Evolutionary conservation across 345 rosid species (phyloP).

Genomic region (Carallia pectinifolia): DNA sequence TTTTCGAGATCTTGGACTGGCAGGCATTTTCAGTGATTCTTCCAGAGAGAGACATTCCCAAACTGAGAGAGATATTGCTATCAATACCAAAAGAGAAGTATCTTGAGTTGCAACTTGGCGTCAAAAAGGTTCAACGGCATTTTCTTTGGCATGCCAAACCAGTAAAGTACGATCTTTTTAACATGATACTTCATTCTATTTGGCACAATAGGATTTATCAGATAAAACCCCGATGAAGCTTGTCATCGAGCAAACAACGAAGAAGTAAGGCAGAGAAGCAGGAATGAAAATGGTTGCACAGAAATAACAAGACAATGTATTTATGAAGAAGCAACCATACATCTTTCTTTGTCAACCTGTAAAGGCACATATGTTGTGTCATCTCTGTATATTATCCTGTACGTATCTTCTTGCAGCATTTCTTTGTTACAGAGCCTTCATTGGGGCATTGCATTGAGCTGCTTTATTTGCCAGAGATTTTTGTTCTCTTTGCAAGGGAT

Average conservation of each 20-base stretch:
- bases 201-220: constrained; percentile 89
- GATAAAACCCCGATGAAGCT: constrained; percentile 53
- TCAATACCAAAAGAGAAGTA: constrained; percentile 70
- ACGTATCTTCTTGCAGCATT: background rate
- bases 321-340: background rate
- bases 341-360: too few species aligned
- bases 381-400: background rate
- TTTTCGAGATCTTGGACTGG: constrained; percentile 89
- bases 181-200: constrained; percentile 90
- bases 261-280: background rate
- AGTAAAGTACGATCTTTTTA: constrained; percentile 74
- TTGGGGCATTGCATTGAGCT: background rate
- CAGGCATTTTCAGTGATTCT: constrained; percentile 61
- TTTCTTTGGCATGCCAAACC: constrained; percentile 91
- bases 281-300: background rate
- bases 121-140: constrained; percentile 72
- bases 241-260: background rate
- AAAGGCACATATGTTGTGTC: background rate
- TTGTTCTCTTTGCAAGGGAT: too few species aligned
- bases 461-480: too few species aligned
- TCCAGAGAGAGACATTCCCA: constrained; percentile 82
- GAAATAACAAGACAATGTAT: background rate
- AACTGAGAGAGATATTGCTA: constrained; percentile 53
- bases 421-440: background rate
- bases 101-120: constrained; percentile 65